A percentile compares a stretch with the other conserved stretches of the same genome.
These are phyloP conservation scores for Tetragonia tetragonoides DNA, from an alignment of 148 eudicot genomes.

Conservation along the genomic window DNA sequence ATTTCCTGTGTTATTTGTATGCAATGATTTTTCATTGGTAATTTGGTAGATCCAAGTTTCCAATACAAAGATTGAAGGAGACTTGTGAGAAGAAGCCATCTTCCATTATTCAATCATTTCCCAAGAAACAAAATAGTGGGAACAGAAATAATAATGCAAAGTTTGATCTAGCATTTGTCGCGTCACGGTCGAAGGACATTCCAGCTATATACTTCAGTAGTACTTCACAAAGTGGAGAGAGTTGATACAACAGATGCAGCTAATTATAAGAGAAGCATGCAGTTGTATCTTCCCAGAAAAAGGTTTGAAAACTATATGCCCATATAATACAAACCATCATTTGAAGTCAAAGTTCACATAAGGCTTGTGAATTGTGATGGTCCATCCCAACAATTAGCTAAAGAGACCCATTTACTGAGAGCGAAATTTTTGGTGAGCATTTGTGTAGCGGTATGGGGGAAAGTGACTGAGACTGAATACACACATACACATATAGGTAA, in stretches of 20 bases:
- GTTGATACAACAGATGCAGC: slow-evolving; percentile 10
- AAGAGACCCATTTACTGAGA: slow-evolving; percentile 7
- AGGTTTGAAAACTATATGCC: background rate
- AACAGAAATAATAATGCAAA: slow-evolving; percentile 4
- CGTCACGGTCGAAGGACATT: background rate
- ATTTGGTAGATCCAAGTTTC: too few relatives aligned
- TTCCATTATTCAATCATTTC: background rate
- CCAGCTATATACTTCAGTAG: background rate
- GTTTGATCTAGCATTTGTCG: background rate
- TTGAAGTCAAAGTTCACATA: background rate
- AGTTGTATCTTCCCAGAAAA: slow-evolving; percentile 17
- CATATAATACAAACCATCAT: background rate
- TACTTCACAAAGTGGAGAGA: background rate
- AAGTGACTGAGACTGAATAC: background rate
- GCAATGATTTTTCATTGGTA: too few relatives aligned
- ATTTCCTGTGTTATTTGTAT: too few relatives aligned
- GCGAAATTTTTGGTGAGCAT: slow-evolving; percentile 10
- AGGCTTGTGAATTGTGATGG: background rate
- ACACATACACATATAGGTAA: too few relatives aligned
- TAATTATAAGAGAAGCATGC: background rate
- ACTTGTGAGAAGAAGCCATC: background rate
- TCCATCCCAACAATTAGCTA: slow-evolving; percentile 10
- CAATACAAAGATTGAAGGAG: background rate
- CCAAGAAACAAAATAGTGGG: background rate
- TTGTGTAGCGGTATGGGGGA: background rate